Evolutionary conservation across 208 protist species (phyloP), one percentile per base, ranked within the genome.

Genomic region (Acanthamoeba lenticulata): DNA sequence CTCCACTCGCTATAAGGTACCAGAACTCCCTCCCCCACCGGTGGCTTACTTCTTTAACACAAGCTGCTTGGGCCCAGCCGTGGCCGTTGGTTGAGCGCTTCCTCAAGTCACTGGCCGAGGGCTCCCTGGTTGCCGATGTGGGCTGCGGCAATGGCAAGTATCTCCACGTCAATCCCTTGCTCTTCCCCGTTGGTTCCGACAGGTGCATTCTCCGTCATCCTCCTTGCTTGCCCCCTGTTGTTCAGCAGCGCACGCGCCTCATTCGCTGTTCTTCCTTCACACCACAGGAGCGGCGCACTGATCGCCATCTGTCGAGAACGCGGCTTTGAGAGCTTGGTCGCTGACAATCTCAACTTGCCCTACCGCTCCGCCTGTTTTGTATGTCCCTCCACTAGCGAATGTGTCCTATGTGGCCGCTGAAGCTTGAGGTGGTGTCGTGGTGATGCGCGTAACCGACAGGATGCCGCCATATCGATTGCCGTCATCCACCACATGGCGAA

Each of bases 61-160:
- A 42, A 55, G 32, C 29, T 42, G 45, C 15, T 49, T 5, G 45
- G 17, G 24, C 34, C 4, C 62, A 94, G 67, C 67, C 95, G 21
- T 97, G 96, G 96, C 96, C 96, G 1, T 24, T 91, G 1, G 95
- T 96, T 5, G 81, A 95, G n/a, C 77, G 29, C 36, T 97, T 96
- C 55, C 24, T 97, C 21, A 36, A 24, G 17, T 49, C n/a, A 21
- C 69, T 95, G n/a, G 38, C 65, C 13, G 38, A 81, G 29, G 93
- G 95, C 1, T 36, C 89, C 1, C n/a, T 97, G 36, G 24, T 94
- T 38, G 96, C 95, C 17, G 96, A 97, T 72, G 90, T 96, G 17
- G 96, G 96, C 1, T 97, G 96, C 62, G 96, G 96, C 47, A 97
- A 97, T 62, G 96, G 96, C 32, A 97, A 97, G 92, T 97, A 97